Evolutionary conservation across 2,329 filamentous ascomycete genomes (phyloP), one percentile per base, ranked within the genome.

Genomic region (Fusarium guadeloupense): DNA sequence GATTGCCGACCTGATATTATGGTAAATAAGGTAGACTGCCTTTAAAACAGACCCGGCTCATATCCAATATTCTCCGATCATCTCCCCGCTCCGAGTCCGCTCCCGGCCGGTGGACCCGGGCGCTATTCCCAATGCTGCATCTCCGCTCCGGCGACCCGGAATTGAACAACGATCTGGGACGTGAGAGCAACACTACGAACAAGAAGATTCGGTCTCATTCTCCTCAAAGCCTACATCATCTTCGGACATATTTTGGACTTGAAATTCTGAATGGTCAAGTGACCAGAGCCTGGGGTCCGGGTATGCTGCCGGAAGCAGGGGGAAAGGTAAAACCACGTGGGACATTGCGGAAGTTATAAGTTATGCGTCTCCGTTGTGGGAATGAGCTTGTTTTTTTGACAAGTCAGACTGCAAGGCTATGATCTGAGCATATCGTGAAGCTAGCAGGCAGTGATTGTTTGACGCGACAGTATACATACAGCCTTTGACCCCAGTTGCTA

Each of bases 81-180:
- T 12, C 25, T 37, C 47, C 28, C 51, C 60, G 41, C 45, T 23
- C 60, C 44, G 50, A 37, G 9, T 23, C 38, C 37, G 50, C 35
- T 9, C 20, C 38, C 37, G 31, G 42, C 44, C 7, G 9, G 8
- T n/a, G n/a, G n/a, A n/a, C n/a, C 41, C 59, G 60, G 61, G 4
- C 60, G 49, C 59, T 64, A 64, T 45, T 23, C 60, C 42, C 12
- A 14, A 57, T 30, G 10, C 5, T 25, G 60, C 42, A 64, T 19
- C 19, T 64, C 60, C 60, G 60, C 53, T n/a, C 46, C 54, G 53
- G 43, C 14, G 25, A 39, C 26, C 23, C 20, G 30, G 31, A 20
- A 25, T 26, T 5, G n/a, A 40, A 26, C 31, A 43, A 40, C 37
- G 54, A 54, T 30, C 48, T 58, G 43, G 48, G 60, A 54, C 53